Evolutionary conservation across 2,329 filamentous ascomycete genomes (phyloP).

Genomic region (Colletotrichum spaethianum): DNA sequence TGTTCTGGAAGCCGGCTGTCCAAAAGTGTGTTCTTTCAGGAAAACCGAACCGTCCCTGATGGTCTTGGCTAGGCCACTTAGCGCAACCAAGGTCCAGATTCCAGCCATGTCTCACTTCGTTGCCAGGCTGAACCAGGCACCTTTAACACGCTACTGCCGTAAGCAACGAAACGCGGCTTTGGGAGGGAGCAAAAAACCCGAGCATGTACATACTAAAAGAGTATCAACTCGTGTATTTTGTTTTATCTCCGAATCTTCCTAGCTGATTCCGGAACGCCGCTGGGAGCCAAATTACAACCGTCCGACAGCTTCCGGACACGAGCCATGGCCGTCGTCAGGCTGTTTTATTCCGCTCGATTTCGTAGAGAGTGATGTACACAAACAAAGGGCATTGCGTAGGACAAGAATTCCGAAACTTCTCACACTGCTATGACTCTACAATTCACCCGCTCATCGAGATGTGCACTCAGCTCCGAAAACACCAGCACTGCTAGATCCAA

Average conservation of each 20-base stretch:
- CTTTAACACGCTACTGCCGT: neutral
- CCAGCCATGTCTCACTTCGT: slow-evolving; percentile 32
- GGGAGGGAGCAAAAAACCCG: neutral
- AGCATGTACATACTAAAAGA: neutral
- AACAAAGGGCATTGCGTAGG: slow-evolving; percentile 23
- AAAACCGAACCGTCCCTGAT: slow-evolving; percentile 1
- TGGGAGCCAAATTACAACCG: slow-evolving; percentile 7
- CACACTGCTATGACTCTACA: neutral
- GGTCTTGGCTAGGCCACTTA: slow-evolving; percentile 22
- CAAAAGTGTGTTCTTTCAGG: slow-evolving; percentile 27
- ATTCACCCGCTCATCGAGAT: slow-evolving; percentile 49
- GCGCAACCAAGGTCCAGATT: neutral
- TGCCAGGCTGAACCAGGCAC: neutral
- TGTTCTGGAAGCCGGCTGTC: slow-evolving; percentile 26
- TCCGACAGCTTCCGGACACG: slow-evolving; percentile 8
- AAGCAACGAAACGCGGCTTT: neutral
- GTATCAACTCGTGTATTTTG: slow-evolving; percentile 21
- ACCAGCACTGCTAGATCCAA: slow-evolving; percentile 60
- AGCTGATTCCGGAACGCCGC: slow-evolving; percentile 23
- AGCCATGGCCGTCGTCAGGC: slow-evolving; percentile 6
- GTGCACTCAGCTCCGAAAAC: slow-evolving; percentile 64
- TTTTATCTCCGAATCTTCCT: slow-evolving; percentile 11
- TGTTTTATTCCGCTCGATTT: neutral
- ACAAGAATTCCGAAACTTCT: neutral
- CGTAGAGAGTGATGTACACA: slow-evolving; percentile 8